phyloP scores from a whole-genome alignment of 805 yeast genomes.

The Candida endomychidarum region DNA sequence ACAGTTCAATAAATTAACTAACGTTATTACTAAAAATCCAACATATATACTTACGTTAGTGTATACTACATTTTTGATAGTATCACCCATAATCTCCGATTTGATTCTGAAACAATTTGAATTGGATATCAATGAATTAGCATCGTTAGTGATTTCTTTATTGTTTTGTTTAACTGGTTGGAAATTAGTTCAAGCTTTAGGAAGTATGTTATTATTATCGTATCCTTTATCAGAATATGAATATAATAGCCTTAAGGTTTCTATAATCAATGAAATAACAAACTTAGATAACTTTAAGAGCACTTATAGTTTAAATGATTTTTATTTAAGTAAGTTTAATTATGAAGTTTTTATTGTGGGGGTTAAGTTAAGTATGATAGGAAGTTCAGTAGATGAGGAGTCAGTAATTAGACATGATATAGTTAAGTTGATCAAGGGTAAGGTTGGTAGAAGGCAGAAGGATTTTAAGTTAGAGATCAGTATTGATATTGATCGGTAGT shows the following conservation, averaged over 20 bases:
- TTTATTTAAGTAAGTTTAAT: conserved; percentile 62
- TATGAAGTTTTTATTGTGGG: conserved; percentile 60
- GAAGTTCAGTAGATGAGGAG: conserved; percentile 75
- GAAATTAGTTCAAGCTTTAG: conserved; percentile 50
- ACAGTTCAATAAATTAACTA: conserved; percentile 14
- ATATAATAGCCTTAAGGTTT: conserved; percentile 33
- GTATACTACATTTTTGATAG: conserved; percentile 40
- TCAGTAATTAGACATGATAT: conserved; percentile 52
- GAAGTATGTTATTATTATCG: conserved; percentile 52
- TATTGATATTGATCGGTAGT: conserved; percentile 28
- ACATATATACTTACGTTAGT: conserved; percentile 47
- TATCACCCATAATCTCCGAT: conserved; percentile 42
- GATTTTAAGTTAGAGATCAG: conserved; percentile 37
- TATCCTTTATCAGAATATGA: conserved; percentile 48
- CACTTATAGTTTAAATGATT: conserved; percentile 46
- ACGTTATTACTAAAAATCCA: conserved; percentile 32
- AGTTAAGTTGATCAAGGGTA: conserved; percentile 39
- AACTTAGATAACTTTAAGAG: conserved; percentile 52
- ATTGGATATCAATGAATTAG: conserved; percentile 43
- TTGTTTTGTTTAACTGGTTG: conserved; percentile 50
- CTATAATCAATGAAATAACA: conserved; percentile 47
- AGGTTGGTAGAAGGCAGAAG: conserved; percentile 24
- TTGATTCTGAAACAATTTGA: conserved; percentile 26
- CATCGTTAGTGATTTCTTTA: conserved; percentile 46
- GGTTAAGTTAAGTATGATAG: conserved; percentile 54